phyloP scores from a whole-genome alignment of 371 early-diverging fungal genomes.

The Mucor indicus region DNA sequence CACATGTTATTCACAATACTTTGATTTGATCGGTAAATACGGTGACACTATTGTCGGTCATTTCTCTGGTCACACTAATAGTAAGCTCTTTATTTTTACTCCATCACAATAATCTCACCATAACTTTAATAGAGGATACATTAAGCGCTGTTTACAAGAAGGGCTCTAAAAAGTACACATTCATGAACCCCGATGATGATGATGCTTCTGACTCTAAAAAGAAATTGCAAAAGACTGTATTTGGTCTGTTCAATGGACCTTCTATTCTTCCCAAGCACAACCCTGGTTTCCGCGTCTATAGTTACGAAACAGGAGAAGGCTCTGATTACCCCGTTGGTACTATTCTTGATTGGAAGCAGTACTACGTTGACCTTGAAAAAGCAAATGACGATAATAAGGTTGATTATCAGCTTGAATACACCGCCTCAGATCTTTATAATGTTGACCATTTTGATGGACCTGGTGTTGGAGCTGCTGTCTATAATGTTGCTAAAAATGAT shows the following conservation, averaged over 20 bases:
- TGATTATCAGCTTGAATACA: conserved; percentile 44
- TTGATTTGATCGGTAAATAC: conserved; percentile 43
- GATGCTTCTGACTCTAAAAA: neutral
- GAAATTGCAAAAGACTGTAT: conserved; percentile 3
- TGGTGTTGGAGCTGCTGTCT: conserved; percentile 20
- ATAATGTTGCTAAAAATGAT: too few relatives aligned
- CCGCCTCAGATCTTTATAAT: conserved; percentile 37
- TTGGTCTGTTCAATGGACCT: conserved; percentile 45
- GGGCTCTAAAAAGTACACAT: too few relatives aligned
- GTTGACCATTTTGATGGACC: conserved; percentile 29
- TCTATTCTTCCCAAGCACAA: conserved; percentile 51
- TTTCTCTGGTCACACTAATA: conserved; percentile 54
- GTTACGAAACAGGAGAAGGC: conserved; percentile 30
- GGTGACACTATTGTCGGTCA: conserved; percentile 40
- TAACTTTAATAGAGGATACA: conserved; percentile 14
- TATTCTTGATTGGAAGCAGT: conserved; percentile 52
- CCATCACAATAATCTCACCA: neutral
- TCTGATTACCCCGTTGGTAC: conserved; percentile 20
- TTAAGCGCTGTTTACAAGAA: conserved; percentile 13
- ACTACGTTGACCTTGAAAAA: conserved; percentile 43
- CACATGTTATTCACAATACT: conserved; percentile 34
- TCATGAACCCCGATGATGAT: conserved; percentile 6
- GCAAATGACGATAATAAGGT: conserved; percentile 32
- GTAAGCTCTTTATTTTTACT: conserved; percentile 4
- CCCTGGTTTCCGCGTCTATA: conserved; percentile 52